Evolutionary conservation across 225 moss, liverwort and hornwort species (phyloP).

Genomic region (Polytrichum formosum): DNA sequence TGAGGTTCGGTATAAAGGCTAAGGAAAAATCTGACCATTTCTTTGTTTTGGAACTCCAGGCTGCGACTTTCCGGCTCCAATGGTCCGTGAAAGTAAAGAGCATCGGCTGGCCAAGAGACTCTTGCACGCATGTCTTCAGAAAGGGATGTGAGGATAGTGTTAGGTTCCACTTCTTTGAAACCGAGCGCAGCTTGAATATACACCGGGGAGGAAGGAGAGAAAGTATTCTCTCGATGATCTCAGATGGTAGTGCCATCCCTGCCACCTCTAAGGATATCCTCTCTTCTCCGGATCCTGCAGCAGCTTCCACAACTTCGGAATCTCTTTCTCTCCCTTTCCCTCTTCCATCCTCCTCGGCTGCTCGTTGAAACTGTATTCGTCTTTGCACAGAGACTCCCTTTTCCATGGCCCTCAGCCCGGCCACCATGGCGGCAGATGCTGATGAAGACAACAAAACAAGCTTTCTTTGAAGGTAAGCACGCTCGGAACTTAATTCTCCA

Average conservation of each 20-base stretch:
- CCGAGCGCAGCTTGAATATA: conserved; percentile 16
- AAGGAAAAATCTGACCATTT: conserved; percentile 18
- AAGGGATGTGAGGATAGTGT: conserved; percentile 9
- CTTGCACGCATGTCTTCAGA: conserved; percentile 10
- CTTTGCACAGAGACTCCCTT: neutral
- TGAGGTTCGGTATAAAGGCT: conserved; percentile 10
- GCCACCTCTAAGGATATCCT: neutral
- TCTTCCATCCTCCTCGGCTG: neutral
- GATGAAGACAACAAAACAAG: too few species aligned
- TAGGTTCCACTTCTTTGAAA: conserved; percentile 16
- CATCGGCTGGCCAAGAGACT: conserved; percentile 5
- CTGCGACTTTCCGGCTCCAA: conserved; percentile 10
- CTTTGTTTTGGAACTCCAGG: conserved; percentile 1
- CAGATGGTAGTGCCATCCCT: conserved; percentile 3
- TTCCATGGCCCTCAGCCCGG: conserved; percentile 1
- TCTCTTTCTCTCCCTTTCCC: neutral
- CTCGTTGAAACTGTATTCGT: neutral
- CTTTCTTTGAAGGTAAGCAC: too few species aligned
- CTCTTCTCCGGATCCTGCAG: neutral
- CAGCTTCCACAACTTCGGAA: neutral
- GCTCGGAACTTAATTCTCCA: too few species aligned
- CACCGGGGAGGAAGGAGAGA: conserved; percentile 12
- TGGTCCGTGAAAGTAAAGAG: conserved; percentile 13
- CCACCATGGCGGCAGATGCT: conserved; percentile 2
- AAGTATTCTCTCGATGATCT: conserved; percentile 13